Base-by-base conservation (phyloP, 495 filamentous ascomycete genomes). In the Penicillium pulvis region DNA sequence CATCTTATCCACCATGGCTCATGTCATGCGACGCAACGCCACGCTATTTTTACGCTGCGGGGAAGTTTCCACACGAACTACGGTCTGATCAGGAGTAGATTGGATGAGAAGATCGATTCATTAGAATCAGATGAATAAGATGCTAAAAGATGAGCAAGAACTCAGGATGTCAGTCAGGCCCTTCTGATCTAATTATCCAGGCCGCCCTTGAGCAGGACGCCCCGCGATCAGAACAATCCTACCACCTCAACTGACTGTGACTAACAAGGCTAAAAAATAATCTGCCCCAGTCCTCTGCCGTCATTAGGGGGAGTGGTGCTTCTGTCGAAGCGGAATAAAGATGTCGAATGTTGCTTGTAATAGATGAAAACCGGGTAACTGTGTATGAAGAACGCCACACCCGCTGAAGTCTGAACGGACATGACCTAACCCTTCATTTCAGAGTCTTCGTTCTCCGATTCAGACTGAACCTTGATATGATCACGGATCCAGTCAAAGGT, bases 401-500 rank as follows among this genome's bases (percentile, higher is more conserved):
- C 26, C 46, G 46, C 26, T 49, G 20, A 12, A 16, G 24, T 48
- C 2, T n/a, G 14, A 31, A 19, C 30, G 16, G 16, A 17, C 39
- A 41, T 17, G 39, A n/a, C 17, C 16, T 16, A 17, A 12, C 10
- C 33, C 9, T 36, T 11, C 33, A 36, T 58, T 61, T 61, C 43
- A 35, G 65, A 51, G 42, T 61, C 51, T 39, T 69, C 62, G 51
- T 64, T 46, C 44, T 71, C 63, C 51, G 60, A 62, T 23, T 72
- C 71, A 28, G 73, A 70, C 4, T 76, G 69, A 1, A 73, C 71
- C 16, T 67, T 71, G 4, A 79, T 67, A 47, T 81, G 78, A 10
- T 74, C 76, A 53, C 67, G 45, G 46, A 90, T 78, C 75, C 79
- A 90, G 19, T 76, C 56, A 58, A 76, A 80, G 1, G 83, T 84